These are phyloP conservation scores for Beauveria pseudobassiana DNA, from an alignment of 2,329 filamentous ascomycete species.

Conservation along the genomic window DNA sequence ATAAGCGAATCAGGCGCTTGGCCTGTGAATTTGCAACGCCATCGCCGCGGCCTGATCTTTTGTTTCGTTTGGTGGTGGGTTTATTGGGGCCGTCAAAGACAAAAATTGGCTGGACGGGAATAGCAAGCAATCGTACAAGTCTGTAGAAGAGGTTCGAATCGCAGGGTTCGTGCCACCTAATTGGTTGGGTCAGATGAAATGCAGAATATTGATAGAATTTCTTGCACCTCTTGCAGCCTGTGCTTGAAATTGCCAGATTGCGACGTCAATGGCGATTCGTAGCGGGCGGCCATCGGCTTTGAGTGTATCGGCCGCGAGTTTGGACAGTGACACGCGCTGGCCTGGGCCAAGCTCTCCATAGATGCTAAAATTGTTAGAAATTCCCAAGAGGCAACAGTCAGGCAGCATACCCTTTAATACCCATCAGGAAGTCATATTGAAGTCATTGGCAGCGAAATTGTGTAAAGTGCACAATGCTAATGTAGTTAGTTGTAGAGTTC, in stretches of 20 bases:
- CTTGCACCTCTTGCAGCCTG: constrained; percentile 65
- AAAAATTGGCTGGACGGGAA: constrained; percentile 80
- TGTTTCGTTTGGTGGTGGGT: constrained; percentile 82
- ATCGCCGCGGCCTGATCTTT: constrained; percentile 58
- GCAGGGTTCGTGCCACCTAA: constrained; percentile 80
- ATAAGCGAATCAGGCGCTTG: constrained; percentile 75
- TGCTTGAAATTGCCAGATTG: constrained; percentile 95
- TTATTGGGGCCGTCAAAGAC: constrained; percentile 86
- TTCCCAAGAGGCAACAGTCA: fast-evolving
- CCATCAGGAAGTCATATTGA: constrained; percentile 36
- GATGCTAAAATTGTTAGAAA: constrained; percentile 48
- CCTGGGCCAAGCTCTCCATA: constrained; percentile 84
- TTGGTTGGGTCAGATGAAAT: constrained; percentile 8
- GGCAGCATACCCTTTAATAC: constrained; percentile 52
- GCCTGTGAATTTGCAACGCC: constrained; percentile 65
- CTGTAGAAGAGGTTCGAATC: constrained; percentile 90
- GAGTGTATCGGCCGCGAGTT: constrained; percentile 71
- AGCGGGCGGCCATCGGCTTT: constrained; percentile 64
- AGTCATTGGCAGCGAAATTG: not conserved
- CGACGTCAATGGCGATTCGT: constrained; percentile 85
- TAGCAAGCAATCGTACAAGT: constrained; percentile 65
- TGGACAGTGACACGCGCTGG: constrained; percentile 71
- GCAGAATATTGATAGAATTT: not conserved
- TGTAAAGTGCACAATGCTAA: constrained; percentile 14
- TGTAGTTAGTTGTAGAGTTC: constrained; percentile 1